These are phyloP conservation scores for Artemisia tridentata DNA, from an alignment of 129 eudicot species.

Conservation along the genomic window DNA sequence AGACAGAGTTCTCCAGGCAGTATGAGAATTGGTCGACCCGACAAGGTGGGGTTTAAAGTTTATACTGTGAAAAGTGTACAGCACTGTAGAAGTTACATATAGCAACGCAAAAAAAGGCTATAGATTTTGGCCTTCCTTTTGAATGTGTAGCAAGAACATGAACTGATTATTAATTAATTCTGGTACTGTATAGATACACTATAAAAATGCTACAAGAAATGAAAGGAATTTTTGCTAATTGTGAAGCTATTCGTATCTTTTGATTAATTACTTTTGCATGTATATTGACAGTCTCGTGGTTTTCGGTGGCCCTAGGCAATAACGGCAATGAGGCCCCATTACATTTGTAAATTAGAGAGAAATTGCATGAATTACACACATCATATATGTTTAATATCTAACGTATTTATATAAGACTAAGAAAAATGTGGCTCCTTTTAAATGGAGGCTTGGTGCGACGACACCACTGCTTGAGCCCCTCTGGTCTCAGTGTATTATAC, in stretches of 20 bases:
- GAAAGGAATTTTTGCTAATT: slow-evolving; percentile 31
- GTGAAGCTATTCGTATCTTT: not conserved
- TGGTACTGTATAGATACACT: slow-evolving; percentile 35
- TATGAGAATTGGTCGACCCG: too few relatives aligned
- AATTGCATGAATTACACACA: too few relatives aligned
- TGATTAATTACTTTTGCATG: not conserved
- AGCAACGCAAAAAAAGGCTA: slow-evolving; percentile 24
- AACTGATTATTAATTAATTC: slow-evolving; percentile 16
- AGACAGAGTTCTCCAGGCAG: slow-evolving; percentile 48
- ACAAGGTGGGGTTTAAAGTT: not conserved
- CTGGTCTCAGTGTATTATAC: too few relatives aligned
- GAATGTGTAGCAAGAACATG: slow-evolving; percentile 30
- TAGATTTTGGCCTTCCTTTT: slow-evolving; percentile 27
- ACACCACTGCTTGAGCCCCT: too few relatives aligned
- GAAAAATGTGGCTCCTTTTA: too few relatives aligned
- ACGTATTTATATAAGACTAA: too few relatives aligned
- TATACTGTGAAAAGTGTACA: slow-evolving; percentile 49
- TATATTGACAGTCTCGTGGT: too few relatives aligned
- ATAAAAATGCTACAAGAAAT: slow-evolving; percentile 26
- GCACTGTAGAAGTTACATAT: slow-evolving; percentile 35
- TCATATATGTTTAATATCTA: too few relatives aligned
- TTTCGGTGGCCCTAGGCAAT: too few relatives aligned
- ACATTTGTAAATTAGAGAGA: too few relatives aligned
- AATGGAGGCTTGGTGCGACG: too few relatives aligned
- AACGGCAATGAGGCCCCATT: too few relatives aligned